Evolutionary conservation across 2,329 filamentous ascomycete species (phyloP).

Genomic region (Plenodomus biglobosus): DNA sequence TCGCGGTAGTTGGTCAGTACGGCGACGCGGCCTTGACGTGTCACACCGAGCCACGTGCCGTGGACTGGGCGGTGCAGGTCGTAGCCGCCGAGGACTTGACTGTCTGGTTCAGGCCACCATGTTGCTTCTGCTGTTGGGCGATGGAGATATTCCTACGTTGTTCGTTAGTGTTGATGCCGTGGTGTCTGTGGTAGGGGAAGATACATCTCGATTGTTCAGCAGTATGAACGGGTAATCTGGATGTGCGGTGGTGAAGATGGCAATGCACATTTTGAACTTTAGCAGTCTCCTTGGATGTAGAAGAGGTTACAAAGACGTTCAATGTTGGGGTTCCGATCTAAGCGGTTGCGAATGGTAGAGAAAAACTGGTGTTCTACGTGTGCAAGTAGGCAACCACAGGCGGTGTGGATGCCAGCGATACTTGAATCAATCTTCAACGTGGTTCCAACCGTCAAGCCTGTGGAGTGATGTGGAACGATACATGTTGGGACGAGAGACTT

Average conservation of each 20-base stretch:
- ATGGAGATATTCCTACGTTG: conserved; percentile 59
- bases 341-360: neutral
- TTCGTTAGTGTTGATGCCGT: conserved; percentile 5
- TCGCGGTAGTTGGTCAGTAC: conserved; percentile 68
- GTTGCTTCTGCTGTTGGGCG: conserved; percentile 61
- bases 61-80: conserved; percentile 62
- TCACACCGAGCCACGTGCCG: conserved; percentile 67
- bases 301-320: no score
- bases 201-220: conserved; percentile 54
- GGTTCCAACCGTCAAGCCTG: conserved; percentile 23
- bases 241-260: conserved; percentile 52
- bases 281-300: neutral
- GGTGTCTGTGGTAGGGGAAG: neutral
- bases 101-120: conserved; percentile 61
- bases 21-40: conserved; percentile 61
- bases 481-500: conserved; percentile 15
- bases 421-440: conserved; percentile 32
- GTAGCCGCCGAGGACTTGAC: conserved; percentile 61
- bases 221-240: conserved; percentile 54
- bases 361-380: neutral
- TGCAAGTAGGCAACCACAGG: conserved; percentile 6
- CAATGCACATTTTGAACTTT: conserved; percentile 49
- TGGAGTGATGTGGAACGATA: conserved; percentile 37
- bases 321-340: neutral
- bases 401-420: conserved; percentile 30